Base-by-base conservation (phyloP, 176 grass and related monocot species). In the Triticum turgidum region DNA sequence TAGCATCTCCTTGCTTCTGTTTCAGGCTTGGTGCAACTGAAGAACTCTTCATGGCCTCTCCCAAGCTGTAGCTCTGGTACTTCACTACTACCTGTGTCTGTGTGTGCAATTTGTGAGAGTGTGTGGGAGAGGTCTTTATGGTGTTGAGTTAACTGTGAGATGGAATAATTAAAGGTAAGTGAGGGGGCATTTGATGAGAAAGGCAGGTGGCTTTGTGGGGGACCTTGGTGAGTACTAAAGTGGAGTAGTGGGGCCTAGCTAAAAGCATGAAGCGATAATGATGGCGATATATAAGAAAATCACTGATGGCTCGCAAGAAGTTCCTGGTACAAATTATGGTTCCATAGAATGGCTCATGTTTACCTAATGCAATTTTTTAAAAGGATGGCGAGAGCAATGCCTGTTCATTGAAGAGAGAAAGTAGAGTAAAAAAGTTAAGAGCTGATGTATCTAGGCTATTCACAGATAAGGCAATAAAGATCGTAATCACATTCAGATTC, bases 121-220 rank as follows among this genome's bases (percentile, higher is more conserved):
- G 82, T 87, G 69, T 76, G 76, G 34, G 54, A 64, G 88, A 68
- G 64, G 83, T 51, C 54, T 88, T 92, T 90, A 87, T 88, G 79
- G 79, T 84, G 85, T 68, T 76, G 87, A 64, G 83, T 24, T 73
- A 89, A 79, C 88, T 89, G 84, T 74, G 62, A 86, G 65, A 85
- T 64, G 78, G 87, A 88, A 88, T 80, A 85, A 92, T 78, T 85
- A 83, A 89, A 80, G 76, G 87, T 51, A 51, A 72, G 33, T 39
- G 41, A 83, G 64, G 75, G 45, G 77, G 39, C 68, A 87, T 79
- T 52, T 87, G 79, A 79, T 78, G 82, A 86, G 82, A 94, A 91
- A 94, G 85, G 81, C 73, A 87, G 73, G 84, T 70, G 81, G 73
- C 87, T 89, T 93, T 90, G 84, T 87, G 76, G 38, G 79, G 79